Base-by-base conservation (phyloP, 495 filamentous ascomycete species). In the Penicillium verhagenii region DNA sequence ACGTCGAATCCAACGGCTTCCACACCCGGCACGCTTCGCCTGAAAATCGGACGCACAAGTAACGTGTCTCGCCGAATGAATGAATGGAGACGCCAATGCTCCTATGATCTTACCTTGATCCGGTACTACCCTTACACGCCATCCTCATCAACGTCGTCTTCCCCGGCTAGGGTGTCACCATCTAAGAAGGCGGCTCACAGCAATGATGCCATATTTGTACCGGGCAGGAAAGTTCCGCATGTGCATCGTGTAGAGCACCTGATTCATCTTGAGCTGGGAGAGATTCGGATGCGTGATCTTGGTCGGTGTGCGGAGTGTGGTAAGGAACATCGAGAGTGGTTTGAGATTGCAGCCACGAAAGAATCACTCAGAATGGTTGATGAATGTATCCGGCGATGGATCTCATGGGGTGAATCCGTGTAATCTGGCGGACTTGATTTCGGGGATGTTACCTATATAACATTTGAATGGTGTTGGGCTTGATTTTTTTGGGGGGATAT, bases 261-360 rank as follows among this genome's bases (percentile, higher is more conserved):
- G 45, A 92, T 97, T 51, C 94, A 98, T 66, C 69, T 97, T 20
- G 94, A 99, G 75, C 78, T 99, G 23, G 78, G 75, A 5, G 87
- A 86, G 26, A 75, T 82, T 48, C 81, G 87, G 14, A 73, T 90
- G 9, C 79, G 83, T 64, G 82, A 92, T 29, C 74, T 87, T 67
- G 82, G 86, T 16, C 79, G 79, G 40, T 99, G 94, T 66, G 70
- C 74, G 7, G 81, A 82, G 7, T 99, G 94, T 67, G 92, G 92
- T 10, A 90, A 85, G 69, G 86, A 89, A 60, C 95, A 99, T 71
- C 76, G 85, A 33, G 94, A 99, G 69, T 99, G 94, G 94, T 97
- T 99, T 70, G 92, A 94, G 70, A 83, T 97, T 6, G 83, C 89
- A 47, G 91, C 90, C 2, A 82, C 72, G 16, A 81, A 85, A 60